These are phyloP conservation scores for Haematococcus lacustris DNA, from an alignment of 139 green algal species.

Conservation along the genomic window DNA sequence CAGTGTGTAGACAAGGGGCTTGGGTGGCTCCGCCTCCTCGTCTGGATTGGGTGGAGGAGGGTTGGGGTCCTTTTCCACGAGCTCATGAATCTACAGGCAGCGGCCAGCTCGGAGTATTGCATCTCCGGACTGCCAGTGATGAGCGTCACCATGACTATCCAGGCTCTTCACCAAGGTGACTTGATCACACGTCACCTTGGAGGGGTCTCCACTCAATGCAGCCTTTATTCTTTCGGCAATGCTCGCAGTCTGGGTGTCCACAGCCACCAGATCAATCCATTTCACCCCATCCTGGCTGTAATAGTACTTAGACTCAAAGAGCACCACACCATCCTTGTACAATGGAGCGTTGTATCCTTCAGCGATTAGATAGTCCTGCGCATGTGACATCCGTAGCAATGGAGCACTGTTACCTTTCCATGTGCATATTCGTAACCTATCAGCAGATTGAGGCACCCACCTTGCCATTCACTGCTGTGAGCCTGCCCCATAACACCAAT, in stretches of 20 bases:
- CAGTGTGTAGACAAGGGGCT: slow-evolving; percentile 18
- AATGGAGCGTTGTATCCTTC: slow-evolving; percentile 42
- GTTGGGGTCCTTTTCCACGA: slow-evolving; percentile 31
- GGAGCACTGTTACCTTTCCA: not conserved
- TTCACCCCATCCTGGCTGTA: slow-evolving; percentile 64
- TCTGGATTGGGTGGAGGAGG: slow-evolving; percentile 14
- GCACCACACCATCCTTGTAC: slow-evolving; percentile 22
- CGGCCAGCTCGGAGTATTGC: too few species aligned
- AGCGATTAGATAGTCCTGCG: slow-evolving; percentile 63
- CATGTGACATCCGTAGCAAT: not conserved
- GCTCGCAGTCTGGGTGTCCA: slow-evolving; percentile 28
- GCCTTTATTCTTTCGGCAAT: slow-evolving; percentile 17
- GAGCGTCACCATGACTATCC: too few species aligned
- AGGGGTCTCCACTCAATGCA: slow-evolving; percentile 29
- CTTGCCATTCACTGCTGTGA: slow-evolving; percentile 57
- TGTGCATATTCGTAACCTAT: not conserved
- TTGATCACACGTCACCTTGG: too few species aligned
- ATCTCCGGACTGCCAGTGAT: too few species aligned
- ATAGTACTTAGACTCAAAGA: slow-evolving; percentile 51
- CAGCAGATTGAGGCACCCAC: slow-evolving; percentile 10
- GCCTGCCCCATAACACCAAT: slow-evolving; percentile 50
- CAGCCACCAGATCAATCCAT: slow-evolving; percentile 55
- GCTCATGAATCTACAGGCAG: slow-evolving; percentile 15
- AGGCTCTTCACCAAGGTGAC: too few species aligned
- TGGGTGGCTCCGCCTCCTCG: slow-evolving; percentile 8